phyloP scores from a whole-genome alignment of 148 eudicot species.

The Fagopyrum tataricum region DNA sequence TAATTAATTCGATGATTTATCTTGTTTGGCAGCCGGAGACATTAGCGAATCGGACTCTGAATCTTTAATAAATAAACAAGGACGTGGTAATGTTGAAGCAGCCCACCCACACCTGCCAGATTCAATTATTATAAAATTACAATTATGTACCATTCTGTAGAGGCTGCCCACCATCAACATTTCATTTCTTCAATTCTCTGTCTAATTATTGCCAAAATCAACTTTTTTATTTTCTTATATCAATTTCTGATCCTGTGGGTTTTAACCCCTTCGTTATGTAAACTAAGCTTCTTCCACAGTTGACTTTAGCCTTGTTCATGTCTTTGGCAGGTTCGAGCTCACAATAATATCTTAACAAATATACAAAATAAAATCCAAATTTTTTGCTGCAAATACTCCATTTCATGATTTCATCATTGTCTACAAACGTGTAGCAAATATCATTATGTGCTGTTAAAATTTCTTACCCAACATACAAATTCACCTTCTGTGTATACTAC shows the following conservation, averaged over 20 bases:
- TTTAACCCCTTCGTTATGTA: background rate
- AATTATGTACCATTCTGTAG: background rate
- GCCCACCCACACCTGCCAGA: background rate
- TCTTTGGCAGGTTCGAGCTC: background rate
- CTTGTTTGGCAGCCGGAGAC: background rate
- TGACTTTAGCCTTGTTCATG: background rate
- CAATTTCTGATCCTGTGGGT: no score
- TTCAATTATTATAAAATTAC: background rate
- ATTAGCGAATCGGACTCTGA: background rate
- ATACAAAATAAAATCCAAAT: no score
- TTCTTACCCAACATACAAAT: background rate
- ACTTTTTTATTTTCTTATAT: background rate
- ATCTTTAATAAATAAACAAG: background rate
- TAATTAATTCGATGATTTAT: background rate
- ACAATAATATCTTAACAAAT: no score
- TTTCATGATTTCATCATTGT: no score
- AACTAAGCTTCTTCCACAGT: background rate
- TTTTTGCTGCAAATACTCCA: no score
- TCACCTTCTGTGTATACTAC: background rate
- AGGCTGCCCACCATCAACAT: background rate
- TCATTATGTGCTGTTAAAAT: background rate
- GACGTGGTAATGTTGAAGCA: background rate
- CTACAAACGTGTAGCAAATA: background rate
- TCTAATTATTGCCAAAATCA: background rate
- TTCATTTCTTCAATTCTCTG: background rate